Evolutionary conservation across 768 basidiomycete genomes (phyloP).

Genomic region (Basidioascus undulatus): DNA sequence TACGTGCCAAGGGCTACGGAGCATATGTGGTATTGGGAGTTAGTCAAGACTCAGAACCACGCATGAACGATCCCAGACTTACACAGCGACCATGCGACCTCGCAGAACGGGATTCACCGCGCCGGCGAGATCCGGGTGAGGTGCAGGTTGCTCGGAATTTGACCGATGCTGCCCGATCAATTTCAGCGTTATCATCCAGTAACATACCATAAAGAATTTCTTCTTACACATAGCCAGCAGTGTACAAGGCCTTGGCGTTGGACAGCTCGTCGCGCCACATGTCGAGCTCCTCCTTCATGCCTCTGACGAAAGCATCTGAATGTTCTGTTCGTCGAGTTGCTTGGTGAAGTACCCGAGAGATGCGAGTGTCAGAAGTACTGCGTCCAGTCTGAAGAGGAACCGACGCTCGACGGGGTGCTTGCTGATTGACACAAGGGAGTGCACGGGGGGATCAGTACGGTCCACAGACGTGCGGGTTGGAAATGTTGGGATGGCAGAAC

Average conservation of each 20-base stretch:
- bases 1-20: conserved; percentile 4
- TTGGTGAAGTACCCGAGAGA: conserved; percentile 11
- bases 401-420: conserved; percentile 10
- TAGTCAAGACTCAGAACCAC: too few relatives aligned
- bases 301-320: conserved; percentile 9
- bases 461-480: too few relatives aligned
- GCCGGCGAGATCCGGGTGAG: conserved; percentile 7
- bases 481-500: too few relatives aligned
- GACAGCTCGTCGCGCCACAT: conserved; percentile 11
- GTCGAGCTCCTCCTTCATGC: conserved; percentile 12
- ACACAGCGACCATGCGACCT: conserved; percentile 10
- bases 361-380: conserved; percentile 7
- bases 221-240: conserved; percentile 4
- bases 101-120: conserved; percentile 4
- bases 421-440: too few relatives aligned
- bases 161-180: not conserved
- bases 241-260: conserved; percentile 9
- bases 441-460: too few relatives aligned
- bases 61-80: too few relatives aligned
- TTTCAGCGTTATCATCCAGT: too few relatives aligned
- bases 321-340: not conserved
- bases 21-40: too few relatives aligned
- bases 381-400: conserved; percentile 11
- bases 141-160: conserved; percentile 8
- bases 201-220: too few relatives aligned